Conservation (phyloP, 148 eudicot species). For the Chenopodium formosanum region DNA sequence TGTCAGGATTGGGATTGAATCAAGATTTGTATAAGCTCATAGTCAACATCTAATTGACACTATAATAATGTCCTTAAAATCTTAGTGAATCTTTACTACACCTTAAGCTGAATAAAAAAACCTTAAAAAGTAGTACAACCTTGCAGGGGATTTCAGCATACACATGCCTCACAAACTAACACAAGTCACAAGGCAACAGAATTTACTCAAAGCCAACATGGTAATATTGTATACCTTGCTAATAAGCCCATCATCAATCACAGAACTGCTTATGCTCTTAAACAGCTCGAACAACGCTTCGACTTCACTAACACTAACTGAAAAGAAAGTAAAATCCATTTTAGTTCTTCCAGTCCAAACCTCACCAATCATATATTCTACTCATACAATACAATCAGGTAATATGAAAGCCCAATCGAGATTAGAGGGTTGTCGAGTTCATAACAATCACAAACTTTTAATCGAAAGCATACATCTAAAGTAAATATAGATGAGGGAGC, state of each 20-base stretch:
- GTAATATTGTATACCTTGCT: conserved; percentile 60
- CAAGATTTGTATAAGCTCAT: not conserved
- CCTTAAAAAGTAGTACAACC: too few species aligned
- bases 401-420: not conserved
- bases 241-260: conserved; percentile 90
- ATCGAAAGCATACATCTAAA: not conserved
- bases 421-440: not conserved
- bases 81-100: not conserved
- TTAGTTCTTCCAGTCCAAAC: not conserved
- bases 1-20: not conserved
- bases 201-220: not conserved
- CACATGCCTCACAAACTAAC: not conserved
- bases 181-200: not conserved
- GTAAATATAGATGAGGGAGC: conserved; percentile 17
- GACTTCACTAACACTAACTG: conserved; percentile 98
- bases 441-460: not conserved
- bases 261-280: conserved; percentile 88
- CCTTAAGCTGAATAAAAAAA: not conserved
- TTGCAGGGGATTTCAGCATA: not conserved
- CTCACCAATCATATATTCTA: not conserved
- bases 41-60: not conserved
- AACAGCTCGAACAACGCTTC: conserved; percentile 92
- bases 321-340: not conserved
- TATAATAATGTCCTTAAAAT: not conserved
- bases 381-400: not conserved